These are phyloP conservation scores for Starmerella cellae DNA, from an alignment of 805 yeast genomes.

Conservation along the genomic window DNA sequence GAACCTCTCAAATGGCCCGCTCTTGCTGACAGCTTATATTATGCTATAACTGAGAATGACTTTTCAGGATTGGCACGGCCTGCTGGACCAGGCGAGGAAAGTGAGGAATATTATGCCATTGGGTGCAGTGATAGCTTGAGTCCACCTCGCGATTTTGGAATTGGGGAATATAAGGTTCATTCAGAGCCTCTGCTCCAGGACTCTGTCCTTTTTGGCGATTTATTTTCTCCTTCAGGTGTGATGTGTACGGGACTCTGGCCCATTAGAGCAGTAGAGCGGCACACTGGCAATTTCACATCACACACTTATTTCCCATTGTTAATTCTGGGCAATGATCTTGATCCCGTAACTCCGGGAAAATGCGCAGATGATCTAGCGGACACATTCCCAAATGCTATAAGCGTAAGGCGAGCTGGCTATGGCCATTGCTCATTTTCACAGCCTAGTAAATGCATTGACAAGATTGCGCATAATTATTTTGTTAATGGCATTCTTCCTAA, in stretches of 20 bases:
- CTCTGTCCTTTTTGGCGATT: conserved; percentile 4
- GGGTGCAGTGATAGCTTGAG: conserved; percentile 4
- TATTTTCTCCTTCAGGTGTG: conserved; percentile 3
- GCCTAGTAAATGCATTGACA: conserved; percentile 15
- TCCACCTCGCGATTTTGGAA: neutral
- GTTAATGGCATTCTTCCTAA: conserved; percentile 15
- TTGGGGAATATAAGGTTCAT: neutral
- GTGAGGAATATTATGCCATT: conserved; percentile 7
- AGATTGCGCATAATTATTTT: conserved; percentile 11
- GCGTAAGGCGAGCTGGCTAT: conserved; percentile 17
- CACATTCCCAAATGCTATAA: conserved; percentile 13
- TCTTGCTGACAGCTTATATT: conserved; percentile 13
- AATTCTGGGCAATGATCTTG: conserved; percentile 18
- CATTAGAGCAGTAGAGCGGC: conserved; percentile 8
- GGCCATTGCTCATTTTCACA: conserved; percentile 21
- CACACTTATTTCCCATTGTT: conserved; percentile 13
- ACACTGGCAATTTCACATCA: conserved; percentile 1
- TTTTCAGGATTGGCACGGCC: neutral
- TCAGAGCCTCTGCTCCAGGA: conserved; percentile 1
- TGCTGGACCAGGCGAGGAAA: conserved; percentile 1
- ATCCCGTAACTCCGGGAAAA: conserved; percentile 21
- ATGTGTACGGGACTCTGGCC: conserved; percentile 9
- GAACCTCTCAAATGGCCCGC: conserved; percentile 13
- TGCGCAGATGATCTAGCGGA: conserved; percentile 16
- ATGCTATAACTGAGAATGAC: conserved; percentile 7